These are phyloP conservation scores for Dioszegia hungarica DNA, from an alignment of 768 basidiomycete genomes.

Conservation along the genomic window DNA sequence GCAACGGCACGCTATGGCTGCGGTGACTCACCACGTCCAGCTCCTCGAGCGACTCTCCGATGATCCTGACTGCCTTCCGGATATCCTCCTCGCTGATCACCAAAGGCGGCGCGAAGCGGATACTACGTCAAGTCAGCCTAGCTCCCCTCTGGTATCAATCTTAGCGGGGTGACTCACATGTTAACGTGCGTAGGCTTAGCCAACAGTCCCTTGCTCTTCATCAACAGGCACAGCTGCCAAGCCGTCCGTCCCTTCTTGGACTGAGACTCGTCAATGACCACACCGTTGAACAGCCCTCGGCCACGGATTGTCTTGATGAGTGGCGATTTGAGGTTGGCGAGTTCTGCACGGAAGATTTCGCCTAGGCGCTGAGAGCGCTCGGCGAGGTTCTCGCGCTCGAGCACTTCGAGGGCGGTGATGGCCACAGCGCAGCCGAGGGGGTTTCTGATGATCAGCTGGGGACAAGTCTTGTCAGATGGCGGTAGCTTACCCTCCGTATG, in stretches of 20 bases:
- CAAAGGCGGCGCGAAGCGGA: constrained; percentile 92
- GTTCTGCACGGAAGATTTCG: constrained; percentile 63
- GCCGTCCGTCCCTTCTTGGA: constrained; percentile 74
- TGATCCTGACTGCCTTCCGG: constrained; percentile 65
- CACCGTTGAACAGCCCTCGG: constrained; percentile 81
- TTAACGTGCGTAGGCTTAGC: constrained; percentile 96
- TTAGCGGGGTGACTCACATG: constrained; percentile 59
- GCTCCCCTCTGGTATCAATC: background rate
- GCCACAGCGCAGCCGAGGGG: constrained; percentile 95
- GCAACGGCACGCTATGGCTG: background rate
- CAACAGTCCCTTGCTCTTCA: constrained; percentile 85
- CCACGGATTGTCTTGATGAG: constrained; percentile 77
- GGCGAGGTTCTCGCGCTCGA: constrained; percentile 76
- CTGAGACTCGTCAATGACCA: constrained; percentile 82
- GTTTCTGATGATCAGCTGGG: constrained; percentile 56
- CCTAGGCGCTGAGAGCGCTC: constrained; percentile 76
- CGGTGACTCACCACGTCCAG: constrained; percentile 63
- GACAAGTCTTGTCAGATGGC: too few species aligned
- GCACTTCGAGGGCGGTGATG: constrained; percentile 84
- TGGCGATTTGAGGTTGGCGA: constrained; percentile 54
- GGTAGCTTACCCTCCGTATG: constrained; percentile 85
- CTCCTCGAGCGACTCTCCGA: constrained; percentile 70
- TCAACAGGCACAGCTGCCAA: constrained; percentile 89
- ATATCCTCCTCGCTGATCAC: constrained; percentile 88
- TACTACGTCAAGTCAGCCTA: constrained; percentile 55